Conservation (phyloP, 495 filamentous ascomycete genomes). For the Monascus purpureus region DNA sequence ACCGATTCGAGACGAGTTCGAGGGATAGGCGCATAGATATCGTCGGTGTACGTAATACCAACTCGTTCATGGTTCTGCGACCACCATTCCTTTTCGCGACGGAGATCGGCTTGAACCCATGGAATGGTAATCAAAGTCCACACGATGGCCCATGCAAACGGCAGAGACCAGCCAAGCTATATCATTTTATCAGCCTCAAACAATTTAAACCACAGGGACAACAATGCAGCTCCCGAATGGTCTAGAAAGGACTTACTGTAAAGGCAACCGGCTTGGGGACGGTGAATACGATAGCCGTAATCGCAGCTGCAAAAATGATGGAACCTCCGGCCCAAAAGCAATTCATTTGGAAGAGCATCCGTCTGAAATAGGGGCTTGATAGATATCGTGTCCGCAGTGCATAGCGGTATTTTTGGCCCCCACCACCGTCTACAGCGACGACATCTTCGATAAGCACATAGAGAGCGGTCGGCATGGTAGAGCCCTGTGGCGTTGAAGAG, state of each 20-base stretch:
- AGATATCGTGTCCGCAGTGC: constrained; percentile 53
- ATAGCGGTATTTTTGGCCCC: constrained; percentile 52
- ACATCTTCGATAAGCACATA: constrained; percentile 73
- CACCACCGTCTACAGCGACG: constrained; percentile 62
- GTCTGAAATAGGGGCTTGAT: constrained; percentile 53
- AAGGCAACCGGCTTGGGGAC: constrained; percentile 51
- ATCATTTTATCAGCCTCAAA: background rate
- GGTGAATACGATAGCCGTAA: constrained; percentile 49
- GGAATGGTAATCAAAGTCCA: constrained; percentile 54
- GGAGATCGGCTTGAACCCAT: constrained; percentile 51
- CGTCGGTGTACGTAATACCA: constrained; percentile 25
- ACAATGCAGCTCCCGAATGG: background rate
- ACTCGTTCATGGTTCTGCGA: constrained; percentile 22
- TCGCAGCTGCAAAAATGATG: constrained; percentile 38
- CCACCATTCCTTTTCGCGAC: constrained; percentile 52
- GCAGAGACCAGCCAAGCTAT: constrained; percentile 49
- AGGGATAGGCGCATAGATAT: constrained; percentile 21
- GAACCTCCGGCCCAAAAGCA: constrained; percentile 61
- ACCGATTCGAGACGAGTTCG: constrained; percentile 29
- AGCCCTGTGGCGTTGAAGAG: constrained; percentile 56
- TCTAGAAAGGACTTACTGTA: constrained; percentile 36
- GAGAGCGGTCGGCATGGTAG: constrained; percentile 51
- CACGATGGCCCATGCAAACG: constrained; percentile 52
- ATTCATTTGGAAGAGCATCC: constrained; percentile 58
- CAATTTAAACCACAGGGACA: background rate